phyloP scores from a whole-genome alignment of 306 rosid genomes.

The Cucumis hystrix region DNA sequence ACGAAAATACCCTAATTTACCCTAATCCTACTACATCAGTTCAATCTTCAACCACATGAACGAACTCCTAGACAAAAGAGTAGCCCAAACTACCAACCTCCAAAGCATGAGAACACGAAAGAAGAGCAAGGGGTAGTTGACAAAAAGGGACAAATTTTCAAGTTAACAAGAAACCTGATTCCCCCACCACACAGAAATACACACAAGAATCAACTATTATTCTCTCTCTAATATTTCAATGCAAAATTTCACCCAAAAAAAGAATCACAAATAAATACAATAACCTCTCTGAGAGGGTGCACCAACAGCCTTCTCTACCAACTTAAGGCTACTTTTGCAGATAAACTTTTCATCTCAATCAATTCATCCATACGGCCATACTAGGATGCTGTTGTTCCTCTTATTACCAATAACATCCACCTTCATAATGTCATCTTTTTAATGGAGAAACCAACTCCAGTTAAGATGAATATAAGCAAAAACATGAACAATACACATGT shows the following conservation, averaged over 20 bases:
- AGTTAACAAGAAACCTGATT: background rate
- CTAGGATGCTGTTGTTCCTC: background rate
- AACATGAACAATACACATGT: background rate
- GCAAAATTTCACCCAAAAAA: background rate
- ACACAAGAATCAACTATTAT: too few relatives aligned
- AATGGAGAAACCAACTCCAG: background rate
- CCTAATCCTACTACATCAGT: background rate
- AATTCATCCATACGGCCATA: background rate
- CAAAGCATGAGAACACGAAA: background rate
- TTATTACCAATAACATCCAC: background rate
- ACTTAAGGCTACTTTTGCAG: background rate
- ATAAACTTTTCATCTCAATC: background rate
- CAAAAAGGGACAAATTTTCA: background rate
- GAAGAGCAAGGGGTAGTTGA: background rate
- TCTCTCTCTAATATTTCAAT: background rate
- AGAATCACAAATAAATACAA: background rate
- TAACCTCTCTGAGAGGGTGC: background rate
- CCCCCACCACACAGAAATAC: background rate
- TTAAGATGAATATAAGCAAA: background rate
- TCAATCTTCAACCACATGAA: background rate
- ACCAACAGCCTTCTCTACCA: background rate
- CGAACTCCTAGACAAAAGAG: background rate
- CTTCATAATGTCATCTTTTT: background rate
- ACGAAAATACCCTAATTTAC: too few relatives aligned
- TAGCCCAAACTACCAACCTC: background rate